Evolutionary conservation across 352 stramenopile genomes (phyloP).

Genomic region (Phytophthora agathidicida): DNA sequence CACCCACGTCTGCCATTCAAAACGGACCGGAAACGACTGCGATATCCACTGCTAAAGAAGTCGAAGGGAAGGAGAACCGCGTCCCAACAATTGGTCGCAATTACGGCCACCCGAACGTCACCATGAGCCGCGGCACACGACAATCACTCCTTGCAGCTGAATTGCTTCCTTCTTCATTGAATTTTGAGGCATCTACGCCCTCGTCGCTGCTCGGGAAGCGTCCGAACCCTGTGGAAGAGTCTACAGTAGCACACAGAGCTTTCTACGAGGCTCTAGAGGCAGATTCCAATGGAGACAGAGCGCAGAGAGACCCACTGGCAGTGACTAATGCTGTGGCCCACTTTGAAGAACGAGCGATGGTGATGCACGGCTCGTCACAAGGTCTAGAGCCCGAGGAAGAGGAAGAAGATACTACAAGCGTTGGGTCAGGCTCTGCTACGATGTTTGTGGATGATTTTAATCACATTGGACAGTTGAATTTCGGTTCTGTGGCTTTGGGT

Average conservation of each 20-base stretch:
- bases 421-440: conserved; percentile 1
- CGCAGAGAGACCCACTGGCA: neutral
- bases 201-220: conserved; percentile 34
- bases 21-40: conserved; percentile 23
- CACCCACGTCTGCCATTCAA: neutral
- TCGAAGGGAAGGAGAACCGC: conserved; percentile 39
- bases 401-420: no score
- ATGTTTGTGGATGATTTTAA: conserved; percentile 60
- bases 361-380: conserved; percentile 11
- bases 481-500: conserved; percentile 57
- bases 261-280: conserved; percentile 6
- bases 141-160: neutral
- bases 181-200: conserved; percentile 1
- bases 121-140: conserved; percentile 8
- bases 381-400: conserved; percentile 6
- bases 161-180: neutral
- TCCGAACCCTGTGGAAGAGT: neutral
- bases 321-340: conserved; percentile 10
- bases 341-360: conserved; percentile 28
- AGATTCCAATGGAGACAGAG: neutral
- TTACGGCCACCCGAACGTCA: conserved; percentile 27
- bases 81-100: conserved; percentile 2
- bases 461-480: conserved; percentile 46
- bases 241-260: neutral
- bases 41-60: conserved; percentile 2